Base-by-base conservation (phyloP, 2,329 filamentous ascomycete species). In the Botrytis porri region DNA sequence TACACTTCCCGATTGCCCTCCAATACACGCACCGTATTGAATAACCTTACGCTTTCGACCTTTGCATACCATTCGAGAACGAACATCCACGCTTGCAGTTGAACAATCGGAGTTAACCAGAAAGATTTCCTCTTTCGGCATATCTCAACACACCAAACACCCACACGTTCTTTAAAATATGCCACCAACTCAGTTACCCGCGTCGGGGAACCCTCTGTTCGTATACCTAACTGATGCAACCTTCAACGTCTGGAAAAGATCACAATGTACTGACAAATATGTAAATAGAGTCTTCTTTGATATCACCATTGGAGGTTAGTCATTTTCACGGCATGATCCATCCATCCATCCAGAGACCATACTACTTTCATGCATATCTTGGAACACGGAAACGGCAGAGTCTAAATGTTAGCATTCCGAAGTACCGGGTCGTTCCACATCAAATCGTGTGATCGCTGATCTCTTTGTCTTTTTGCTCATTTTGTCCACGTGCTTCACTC, bases 231-330 rank as follows among this genome's bases (percentile, higher is more conserved):
- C 66, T 67, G 18, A 41, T 57, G 32, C 65, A 57, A 67, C 35
- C 45, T 32, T n/a, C 37, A 25, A 22, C 35, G 3, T 41, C 20
- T 22, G 25, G 32, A 64, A 45, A n/a, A 32, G 41, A 69, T 75
- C 74, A 76, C 74, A 69, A 76, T 71, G 75, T 54, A 35, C 66
- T 77, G 35, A 75, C 54, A 41, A 67, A 67, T 18, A 41, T 54
- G 16, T 29, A 10, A 62, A 32, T 63, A 80, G 79, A 45, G 80
- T 81, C 20, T 81, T 94, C 84, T 93, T 94, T 82, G 92, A 94
- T 82, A 88, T 94, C 74, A 92, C 92, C 6, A 85, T 96, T 73
- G 93, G 93, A 85, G 92, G 92, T 93, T 82, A 81, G 87, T 83
- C 45, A 54, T 41, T 2, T 32, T 18, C 22, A 69, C 59, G 61